Evolutionary conservation across 805 yeast species (phyloP).

Genomic region (Kuraishia capsulata): DNA sequence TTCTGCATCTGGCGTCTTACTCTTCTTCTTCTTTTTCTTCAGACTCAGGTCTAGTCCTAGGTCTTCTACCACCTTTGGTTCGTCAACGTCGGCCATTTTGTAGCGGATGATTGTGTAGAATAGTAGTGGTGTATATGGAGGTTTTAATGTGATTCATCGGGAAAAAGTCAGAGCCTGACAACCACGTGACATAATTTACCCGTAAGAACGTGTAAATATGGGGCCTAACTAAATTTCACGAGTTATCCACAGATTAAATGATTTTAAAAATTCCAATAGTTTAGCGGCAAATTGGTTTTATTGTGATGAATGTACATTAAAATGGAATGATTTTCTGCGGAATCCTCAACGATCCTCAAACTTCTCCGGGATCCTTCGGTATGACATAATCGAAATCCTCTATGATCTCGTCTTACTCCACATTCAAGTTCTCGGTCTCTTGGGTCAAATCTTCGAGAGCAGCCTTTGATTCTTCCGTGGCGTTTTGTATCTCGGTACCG

Average conservation of each 20-base stretch:
- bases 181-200: too few relatives aligned
- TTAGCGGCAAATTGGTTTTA: not conserved
- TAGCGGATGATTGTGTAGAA: too few relatives aligned
- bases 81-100: slow-evolving; percentile 15
- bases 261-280: too few relatives aligned
- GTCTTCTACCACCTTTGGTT: slow-evolving; percentile 17
- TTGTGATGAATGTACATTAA: not conserved
- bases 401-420: not conserved
- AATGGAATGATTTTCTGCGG: too few relatives aligned
- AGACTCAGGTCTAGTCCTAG: slow-evolving; percentile 68
- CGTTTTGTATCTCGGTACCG: slow-evolving; percentile 42
- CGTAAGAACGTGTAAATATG: too few relatives aligned
- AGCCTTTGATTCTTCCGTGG: slow-evolving; percentile 32
- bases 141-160: too few relatives aligned
- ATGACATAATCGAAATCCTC: too few relatives aligned
- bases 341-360: not conserved
- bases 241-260: too few relatives aligned
- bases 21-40: slow-evolving; percentile 73
- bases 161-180: too few relatives aligned
- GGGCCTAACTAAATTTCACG: too few relatives aligned
- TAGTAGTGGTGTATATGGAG: too few relatives aligned
- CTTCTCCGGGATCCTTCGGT: too few relatives aligned
- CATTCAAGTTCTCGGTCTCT: not conserved
- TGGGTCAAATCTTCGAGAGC: slow-evolving; percentile 25
- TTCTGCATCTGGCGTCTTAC: slow-evolving; percentile 27